phyloP scores from a whole-genome alignment of 75 land plant genomes.

The Larix kaempferi region DNA sequence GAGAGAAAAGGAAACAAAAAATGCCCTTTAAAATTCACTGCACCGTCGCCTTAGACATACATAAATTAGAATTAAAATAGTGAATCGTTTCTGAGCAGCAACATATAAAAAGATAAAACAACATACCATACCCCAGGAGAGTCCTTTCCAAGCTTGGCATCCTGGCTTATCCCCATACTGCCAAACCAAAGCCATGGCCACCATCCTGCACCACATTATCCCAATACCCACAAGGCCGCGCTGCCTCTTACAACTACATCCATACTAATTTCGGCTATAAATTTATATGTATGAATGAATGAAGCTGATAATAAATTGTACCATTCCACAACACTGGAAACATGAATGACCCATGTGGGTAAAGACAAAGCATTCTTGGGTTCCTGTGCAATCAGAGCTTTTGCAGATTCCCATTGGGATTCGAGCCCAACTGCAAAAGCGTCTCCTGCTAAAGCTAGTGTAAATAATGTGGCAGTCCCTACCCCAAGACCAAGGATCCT shows the following conservation, averaged over 20 bases:
- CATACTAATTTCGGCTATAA: neutral
- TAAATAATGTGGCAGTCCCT: neutral
- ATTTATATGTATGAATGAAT: too few species aligned
- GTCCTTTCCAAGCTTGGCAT: conserved; percentile 90
- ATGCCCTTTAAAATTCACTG: neutral
- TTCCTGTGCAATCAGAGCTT: conserved; percentile 28
- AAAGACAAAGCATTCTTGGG: conserved; percentile 91
- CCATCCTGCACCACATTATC: conserved; percentile 46
- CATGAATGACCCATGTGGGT: conserved; percentile 97
- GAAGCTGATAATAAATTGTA: conserved; percentile 12
- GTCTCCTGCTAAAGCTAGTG: conserved; percentile 6
- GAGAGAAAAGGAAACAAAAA: neutral
- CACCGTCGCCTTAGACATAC: neutral
- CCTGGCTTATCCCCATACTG: conserved; percentile 85
- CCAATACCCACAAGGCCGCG: neutral
- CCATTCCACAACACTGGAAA: conserved; percentile 98
- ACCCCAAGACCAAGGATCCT: neutral
- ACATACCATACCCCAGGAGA: conserved; percentile 98
- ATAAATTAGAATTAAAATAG: neutral
- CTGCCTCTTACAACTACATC: neutral
- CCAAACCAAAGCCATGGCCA: conserved; percentile 97
- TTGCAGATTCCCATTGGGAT: neutral
- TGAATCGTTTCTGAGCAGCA: neutral
- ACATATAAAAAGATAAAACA: conserved; percentile 4
- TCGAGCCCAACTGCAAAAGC: conserved; percentile 5